These are phyloP conservation scores for Flaveria linearis DNA, from an alignment of 129 eudicot species.

Conservation along the genomic window DNA sequence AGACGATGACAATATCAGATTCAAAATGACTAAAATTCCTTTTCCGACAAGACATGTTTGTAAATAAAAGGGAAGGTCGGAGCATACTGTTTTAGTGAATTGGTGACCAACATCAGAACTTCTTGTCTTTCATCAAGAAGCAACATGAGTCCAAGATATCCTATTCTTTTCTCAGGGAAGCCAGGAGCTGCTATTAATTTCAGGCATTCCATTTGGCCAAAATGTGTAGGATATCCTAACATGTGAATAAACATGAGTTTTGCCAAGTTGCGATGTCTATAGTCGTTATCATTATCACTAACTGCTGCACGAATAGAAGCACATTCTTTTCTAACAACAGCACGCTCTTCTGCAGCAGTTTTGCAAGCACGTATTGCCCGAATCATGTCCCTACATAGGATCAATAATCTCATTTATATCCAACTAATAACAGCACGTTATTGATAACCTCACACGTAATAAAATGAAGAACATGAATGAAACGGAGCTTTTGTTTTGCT, in stretches of 20 bases:
- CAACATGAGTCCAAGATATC: constrained; percentile 98
- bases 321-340: constrained; percentile 98
- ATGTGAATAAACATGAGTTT: constrained; percentile 99
- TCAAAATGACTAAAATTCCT: constrained; percentile 6
- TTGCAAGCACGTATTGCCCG: constrained; percentile 99
- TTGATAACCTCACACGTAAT: background rate
- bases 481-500: background rate
- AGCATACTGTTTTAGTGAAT: constrained; percentile 94
- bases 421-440: constrained; percentile 29
- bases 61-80: constrained; percentile 19
- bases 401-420: constrained; percentile 15
- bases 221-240: constrained; percentile 99
- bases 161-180: constrained; percentile 98
- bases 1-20: constrained; percentile 19
- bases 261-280: constrained; percentile 97
- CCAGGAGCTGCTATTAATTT: constrained; percentile 97
- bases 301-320: constrained; percentile 97
- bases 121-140: constrained; percentile 99
- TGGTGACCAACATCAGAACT: constrained; percentile 97
- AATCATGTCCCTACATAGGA: constrained; percentile 94
- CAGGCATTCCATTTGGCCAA: constrained; percentile 99
- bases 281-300: constrained; percentile 87
- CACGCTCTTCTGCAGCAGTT: constrained; percentile 99
- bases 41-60: background rate
- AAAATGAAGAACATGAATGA: background rate